Evolutionary conservation across 1,284 basidiomycete genomes (phyloP).

Genomic region (Mycena sp.): DNA sequence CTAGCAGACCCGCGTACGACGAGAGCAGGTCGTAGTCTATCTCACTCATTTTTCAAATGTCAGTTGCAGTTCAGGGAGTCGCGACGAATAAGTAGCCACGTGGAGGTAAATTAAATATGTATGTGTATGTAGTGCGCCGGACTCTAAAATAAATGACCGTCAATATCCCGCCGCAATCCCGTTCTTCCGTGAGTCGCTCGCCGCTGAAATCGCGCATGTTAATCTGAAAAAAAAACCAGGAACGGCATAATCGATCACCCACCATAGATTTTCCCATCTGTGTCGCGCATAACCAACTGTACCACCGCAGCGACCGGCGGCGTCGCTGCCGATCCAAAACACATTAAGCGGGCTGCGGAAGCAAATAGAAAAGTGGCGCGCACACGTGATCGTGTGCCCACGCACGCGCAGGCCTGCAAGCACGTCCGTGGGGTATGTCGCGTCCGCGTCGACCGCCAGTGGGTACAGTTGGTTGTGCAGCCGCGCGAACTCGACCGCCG

Average conservation of each 20-base stretch:
- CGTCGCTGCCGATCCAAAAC: constrained; percentile 40
- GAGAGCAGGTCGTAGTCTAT: constrained; percentile 56
- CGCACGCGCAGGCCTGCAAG: constrained; percentile 64
- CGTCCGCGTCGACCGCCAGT: constrained; percentile 65
- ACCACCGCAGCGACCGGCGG: constrained; percentile 67
- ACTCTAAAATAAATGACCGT: background rate
- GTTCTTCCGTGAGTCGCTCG: constrained; percentile 87
- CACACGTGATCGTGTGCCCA: constrained; percentile 81
- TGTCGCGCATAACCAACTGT: constrained; percentile 70
- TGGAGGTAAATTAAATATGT: background rate
- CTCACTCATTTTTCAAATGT: background rate
- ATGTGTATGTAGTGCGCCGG: background rate
- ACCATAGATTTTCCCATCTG: constrained; percentile 68
- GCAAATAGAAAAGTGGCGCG: constrained; percentile 28
- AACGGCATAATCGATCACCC: constrained; percentile 33
- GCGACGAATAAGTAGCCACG: too few species aligned
- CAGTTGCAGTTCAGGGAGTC: background rate
- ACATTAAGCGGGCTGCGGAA: constrained; percentile 3
- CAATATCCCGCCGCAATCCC: constrained; percentile 79
- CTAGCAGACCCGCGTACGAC: constrained; percentile 73
- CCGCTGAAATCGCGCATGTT: constrained; percentile 55
- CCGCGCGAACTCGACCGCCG: constrained; percentile 87
- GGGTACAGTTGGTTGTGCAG: constrained; percentile 95
- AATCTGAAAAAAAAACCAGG: constrained; percentile 17
- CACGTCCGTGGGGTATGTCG: constrained; percentile 61